Evolutionary conservation across 1,139 yeast genomes (phyloP), one percentile per base, ranked within the genome.

Genomic region (Pichia sp.): DNA sequence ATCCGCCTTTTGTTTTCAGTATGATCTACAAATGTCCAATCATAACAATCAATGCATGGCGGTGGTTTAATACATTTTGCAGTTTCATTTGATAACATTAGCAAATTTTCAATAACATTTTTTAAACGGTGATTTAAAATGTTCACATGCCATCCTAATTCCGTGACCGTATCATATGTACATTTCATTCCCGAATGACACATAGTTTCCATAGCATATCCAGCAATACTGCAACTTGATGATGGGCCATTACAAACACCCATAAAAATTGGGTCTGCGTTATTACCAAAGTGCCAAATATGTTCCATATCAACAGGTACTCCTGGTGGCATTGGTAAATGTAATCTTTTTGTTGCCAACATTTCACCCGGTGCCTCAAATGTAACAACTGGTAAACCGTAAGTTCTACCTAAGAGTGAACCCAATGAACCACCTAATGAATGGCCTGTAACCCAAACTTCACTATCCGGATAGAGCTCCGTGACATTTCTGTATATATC

Each of bases 161-260:
- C 97, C 5, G 76, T 74, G 16, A 90, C 96, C 23, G 85, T 92
- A 59, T 92, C 98, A 65, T 92, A 94, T 23, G 83, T 74, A 62
- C 98, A 92, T 46, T 80, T 80, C 59, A 76, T 75, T 0, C 98
- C 99, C 0, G 96, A 78, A 62, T 92, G 99, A 60, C 99, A 92
- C 35, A 83, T 82, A 0, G 97, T 84, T 62, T 92, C 98, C 97
- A 92, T 83, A 10, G 98, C 98, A 63, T 89, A 92, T 0, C 98
- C 98, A 0, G 87, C 97, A 12, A 87, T 74, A 56, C 92, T 82
- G 63, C 99, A 92, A 4, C 92, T 66, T 1, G 95, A 84, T 8
- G 94, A 81, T 1, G 95, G 95, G 4, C 99, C 99, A 59, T 87
- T 89, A 63, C 98, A 92, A 6, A 87, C 90, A 0, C 99, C 99